phyloP scores from a whole-genome alignment of 2,329 filamentous ascomycete genomes.

The Lachnellula occidentalis region DNA sequence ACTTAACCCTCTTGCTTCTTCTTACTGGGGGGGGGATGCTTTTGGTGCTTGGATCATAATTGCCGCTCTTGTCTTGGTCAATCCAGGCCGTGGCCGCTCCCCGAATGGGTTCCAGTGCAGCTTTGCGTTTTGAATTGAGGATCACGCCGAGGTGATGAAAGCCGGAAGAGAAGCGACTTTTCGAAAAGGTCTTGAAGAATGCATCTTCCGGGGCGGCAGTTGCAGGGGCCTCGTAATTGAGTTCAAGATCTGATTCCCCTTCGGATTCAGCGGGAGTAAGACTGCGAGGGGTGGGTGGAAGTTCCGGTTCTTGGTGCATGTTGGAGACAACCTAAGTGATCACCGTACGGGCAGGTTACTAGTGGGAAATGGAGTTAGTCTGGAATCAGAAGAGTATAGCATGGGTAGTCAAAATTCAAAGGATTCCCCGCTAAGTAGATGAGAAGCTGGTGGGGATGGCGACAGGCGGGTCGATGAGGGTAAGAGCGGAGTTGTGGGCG shows the following conservation, averaged over 20 bases:
- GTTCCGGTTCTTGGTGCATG: not conserved
- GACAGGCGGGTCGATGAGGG: too few species aligned
- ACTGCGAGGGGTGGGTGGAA: not conserved
- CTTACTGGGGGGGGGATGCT: not conserved
- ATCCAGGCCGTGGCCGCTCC: constrained; percentile 14
- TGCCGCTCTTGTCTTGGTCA: constrained; percentile 27
- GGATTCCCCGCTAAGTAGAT: too few species aligned
- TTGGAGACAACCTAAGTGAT: not conserved
- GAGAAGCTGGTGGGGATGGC: too few species aligned
- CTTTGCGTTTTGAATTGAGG: constrained; percentile 12
- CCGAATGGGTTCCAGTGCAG: constrained; percentile 6
- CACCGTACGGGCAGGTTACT: not conserved
- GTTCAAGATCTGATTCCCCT: not conserved
- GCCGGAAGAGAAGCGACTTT: not conserved
- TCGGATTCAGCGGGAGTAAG: not conserved
- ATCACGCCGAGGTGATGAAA: constrained; percentile 10
- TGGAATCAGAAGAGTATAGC: not conserved
- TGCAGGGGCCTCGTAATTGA: not conserved
- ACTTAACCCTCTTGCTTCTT: constrained; percentile 2
- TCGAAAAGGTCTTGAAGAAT: not conserved
- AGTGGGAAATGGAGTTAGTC: not conserved
- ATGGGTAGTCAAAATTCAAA: not conserved
- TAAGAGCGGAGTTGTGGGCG: not conserved
- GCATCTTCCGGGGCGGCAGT: constrained; percentile 1
- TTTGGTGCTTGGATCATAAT: constrained; percentile 22